A percentile compares a stretch with the other conserved stretches of the same genome.
Evolutionary conservation across 2,329 filamentous ascomycete species (phyloP).

Genomic region (Scytalidium sp.): DNA sequence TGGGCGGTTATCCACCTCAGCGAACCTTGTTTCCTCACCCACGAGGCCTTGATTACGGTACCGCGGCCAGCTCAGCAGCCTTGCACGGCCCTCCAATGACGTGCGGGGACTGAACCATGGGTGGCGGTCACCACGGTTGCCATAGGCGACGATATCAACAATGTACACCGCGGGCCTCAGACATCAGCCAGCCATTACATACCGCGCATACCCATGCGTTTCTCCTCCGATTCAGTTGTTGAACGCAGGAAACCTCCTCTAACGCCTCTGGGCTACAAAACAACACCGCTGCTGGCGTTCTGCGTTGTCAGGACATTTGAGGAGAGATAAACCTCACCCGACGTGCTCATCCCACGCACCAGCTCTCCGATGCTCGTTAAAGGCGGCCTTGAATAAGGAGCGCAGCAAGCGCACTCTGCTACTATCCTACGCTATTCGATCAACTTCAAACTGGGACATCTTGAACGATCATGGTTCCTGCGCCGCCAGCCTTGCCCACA

Average conservation of each 20-base stretch:
- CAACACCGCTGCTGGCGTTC: too few relatives aligned
- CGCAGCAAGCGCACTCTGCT: background rate
- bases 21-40: background rate
- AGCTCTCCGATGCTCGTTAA: background rate
- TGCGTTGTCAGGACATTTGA: too few relatives aligned
- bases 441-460: background rate
- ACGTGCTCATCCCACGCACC: background rate
- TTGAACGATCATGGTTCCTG: slow-evolving; percentile 44
- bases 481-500: slow-evolving; percentile 63
- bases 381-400: background rate
- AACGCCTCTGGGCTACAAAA: too few relatives aligned
- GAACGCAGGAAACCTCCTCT: too few relatives aligned
- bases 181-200: too few relatives aligned
- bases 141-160: background rate
- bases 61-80: background rate
- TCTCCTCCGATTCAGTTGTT: background rate
- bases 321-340: too few relatives aligned
- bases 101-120: background rate
- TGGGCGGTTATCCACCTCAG: background rate
- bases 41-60: background rate
- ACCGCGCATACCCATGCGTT: too few relatives aligned
- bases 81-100: background rate
- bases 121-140: background rate
- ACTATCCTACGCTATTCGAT: background rate
- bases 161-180: background rate